These are phyloP conservation scores for Carex cristatella DNA, from an alignment of 176 grass and related monocot genomes.

Conservation along the genomic window DNA sequence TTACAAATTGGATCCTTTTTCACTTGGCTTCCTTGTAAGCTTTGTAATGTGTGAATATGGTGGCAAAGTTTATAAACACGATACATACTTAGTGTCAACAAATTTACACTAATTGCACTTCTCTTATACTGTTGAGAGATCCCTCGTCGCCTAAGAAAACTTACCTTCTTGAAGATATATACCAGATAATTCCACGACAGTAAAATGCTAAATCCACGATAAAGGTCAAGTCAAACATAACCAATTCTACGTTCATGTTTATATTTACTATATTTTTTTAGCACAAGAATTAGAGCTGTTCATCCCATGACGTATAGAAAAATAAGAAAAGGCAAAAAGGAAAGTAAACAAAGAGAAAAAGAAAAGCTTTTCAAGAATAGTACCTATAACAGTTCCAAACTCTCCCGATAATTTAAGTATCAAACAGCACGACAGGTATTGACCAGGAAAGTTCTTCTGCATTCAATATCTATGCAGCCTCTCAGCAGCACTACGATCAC, in stretches of 20 bases:
- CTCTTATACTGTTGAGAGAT: neutral
- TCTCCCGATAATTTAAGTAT: neutral
- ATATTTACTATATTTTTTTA: neutral
- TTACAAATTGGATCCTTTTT: constrained; percentile 6
- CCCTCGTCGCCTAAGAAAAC: neutral
- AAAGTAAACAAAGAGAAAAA: neutral
- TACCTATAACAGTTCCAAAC: neutral
- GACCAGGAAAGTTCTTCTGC: neutral
- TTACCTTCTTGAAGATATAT: neutral
- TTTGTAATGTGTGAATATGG: constrained; percentile 12
- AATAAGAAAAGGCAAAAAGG: neutral
- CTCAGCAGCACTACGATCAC: constrained; percentile 26
- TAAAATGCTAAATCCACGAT: neutral
- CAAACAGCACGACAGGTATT: neutral
- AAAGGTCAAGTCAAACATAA: neutral
- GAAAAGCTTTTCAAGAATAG: neutral
- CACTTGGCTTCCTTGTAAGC: neutral
- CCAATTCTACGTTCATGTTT: neutral
- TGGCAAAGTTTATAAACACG: neutral
- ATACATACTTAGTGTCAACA: neutral
- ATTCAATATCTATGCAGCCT: neutral
- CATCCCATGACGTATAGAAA: neutral
- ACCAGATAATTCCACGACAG: neutral
- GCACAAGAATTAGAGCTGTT: neutral
- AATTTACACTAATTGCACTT: neutral